Base-by-base conservation (phyloP, 2,329 filamentous ascomycete genomes). In the Pseudopyricularia javanii region DNA sequence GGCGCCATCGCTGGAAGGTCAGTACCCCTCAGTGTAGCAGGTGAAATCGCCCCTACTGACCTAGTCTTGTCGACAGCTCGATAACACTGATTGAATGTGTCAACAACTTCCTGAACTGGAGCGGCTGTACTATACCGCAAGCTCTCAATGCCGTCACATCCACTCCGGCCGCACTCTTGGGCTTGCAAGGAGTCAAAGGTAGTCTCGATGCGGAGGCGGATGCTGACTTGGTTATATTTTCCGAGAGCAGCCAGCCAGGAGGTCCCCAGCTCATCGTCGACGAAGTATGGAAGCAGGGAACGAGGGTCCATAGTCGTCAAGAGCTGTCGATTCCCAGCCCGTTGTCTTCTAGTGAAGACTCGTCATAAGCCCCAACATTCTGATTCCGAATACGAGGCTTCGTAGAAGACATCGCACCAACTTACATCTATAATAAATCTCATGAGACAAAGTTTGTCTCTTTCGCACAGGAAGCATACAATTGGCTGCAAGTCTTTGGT, bases 31-130 rank as follows among this genome's bases (percentile, higher is more conserved):
- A 26, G 7, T 1, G 17, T 24, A 14, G 22, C 2, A 15, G 22
- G 3, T 22, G 60, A 3, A 26, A 48, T 33, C 7, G 50, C 8
- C 20, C 7, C 8, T 24, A 11, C 52, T 57, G 33, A 57, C 51
- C 17, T 26, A 3, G 5, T n/a, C 33, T 17, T 54, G 15, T 24
- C 12, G 12, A n/a, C 47, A 85, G 80, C 59, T 82, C 82, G 43
- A 82, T 84, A 51, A 83, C 84, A 7, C 73, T 94, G n/a, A 76
- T 91, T 40, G 85, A 91, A 60, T 93, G 88, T 60, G 81, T 91
- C 53, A 85, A 82, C 62, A 93, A 93, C 66, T 91, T 93, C 65
- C 72, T 88, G 59, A 77, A 76, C 54, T 91, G 85, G 83, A 83
- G 83, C 1, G 85, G 83, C 14, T 77, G 80, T 5, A 75, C 74